Evolutionary conservation across 1,284 basidiomycete species (phyloP).

Genomic region (Spongiforma sp.): DNA sequence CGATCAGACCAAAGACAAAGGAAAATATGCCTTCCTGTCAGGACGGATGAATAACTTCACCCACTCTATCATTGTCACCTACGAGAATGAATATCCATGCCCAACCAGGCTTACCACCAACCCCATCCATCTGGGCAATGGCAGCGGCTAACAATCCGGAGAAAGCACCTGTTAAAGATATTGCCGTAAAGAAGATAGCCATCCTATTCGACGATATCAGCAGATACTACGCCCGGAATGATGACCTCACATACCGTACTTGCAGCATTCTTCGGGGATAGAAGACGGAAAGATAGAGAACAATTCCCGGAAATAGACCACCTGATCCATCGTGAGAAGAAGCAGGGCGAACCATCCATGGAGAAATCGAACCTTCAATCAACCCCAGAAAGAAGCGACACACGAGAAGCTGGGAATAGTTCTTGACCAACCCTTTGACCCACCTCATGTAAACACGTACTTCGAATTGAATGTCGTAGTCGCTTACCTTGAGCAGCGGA

Average conservation of each 20-base stretch:
- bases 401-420: conserved; percentile 57
- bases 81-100: conserved; percentile 72
- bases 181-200: conserved; percentile 57
- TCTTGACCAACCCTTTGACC: conserved; percentile 60
- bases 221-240: neutral
- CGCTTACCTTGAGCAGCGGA: conserved; percentile 56
- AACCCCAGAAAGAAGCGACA: conserved; percentile 72
- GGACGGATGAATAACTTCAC: neutral
- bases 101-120: conserved; percentile 55
- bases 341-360: conserved; percentile 48
- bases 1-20: conserved; percentile 13
- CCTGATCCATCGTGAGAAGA: conserved; percentile 38
- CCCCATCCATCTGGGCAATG: conserved; percentile 58
- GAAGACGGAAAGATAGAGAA: conserved; percentile 62
- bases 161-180: conserved; percentile 65
- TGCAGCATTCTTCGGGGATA: conserved; percentile 63
- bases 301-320: conserved; percentile 61
- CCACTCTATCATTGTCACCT: neutral
- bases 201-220: conserved; percentile 39
- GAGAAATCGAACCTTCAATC: conserved; percentile 51
- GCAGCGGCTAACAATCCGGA: conserved; percentile 67
- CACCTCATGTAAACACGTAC: conserved; percentile 8
- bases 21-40: neutral
- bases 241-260: conserved; percentile 45
- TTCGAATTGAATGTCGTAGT: neutral